These are phyloP conservation scores for Plasmodium inui DNA, from an alignment of 169 alveolate species.

Conservation along the genomic window DNA sequence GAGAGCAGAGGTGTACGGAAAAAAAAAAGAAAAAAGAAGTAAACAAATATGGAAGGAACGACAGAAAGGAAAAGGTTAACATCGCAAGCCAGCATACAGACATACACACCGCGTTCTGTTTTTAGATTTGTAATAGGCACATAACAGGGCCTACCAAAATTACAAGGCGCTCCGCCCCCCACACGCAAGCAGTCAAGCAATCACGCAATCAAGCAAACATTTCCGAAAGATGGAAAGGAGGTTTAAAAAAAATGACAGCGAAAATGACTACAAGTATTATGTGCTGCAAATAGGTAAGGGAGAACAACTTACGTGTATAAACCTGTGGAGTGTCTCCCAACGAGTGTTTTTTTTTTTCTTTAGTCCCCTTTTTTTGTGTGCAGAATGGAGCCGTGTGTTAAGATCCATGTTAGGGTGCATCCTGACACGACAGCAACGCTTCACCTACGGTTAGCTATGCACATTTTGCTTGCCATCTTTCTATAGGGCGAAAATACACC, in stretches of 20 bases:
- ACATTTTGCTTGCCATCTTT: not conserved
- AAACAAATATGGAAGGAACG: not conserved
- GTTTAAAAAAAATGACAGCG: conserved; percentile 38
- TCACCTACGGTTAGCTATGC: not conserved
- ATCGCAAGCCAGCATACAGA: not conserved
- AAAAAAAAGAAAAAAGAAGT: not conserved
- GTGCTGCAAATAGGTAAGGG: conserved; percentile 63
- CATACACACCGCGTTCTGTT: not conserved
- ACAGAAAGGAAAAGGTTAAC: not conserved
- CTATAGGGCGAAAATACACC: conserved; percentile 70
- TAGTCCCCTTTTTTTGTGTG: not conserved
- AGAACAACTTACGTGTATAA: not conserved
- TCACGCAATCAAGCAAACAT: not conserved
- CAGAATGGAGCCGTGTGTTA: not conserved
- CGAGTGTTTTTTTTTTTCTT: not conserved
- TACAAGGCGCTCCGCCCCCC: not conserved
- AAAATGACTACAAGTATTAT: conserved; percentile 57
- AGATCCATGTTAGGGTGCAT: not conserved
- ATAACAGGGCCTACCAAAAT: not conserved
- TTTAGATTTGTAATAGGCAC: not conserved
- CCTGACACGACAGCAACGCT: not conserved
- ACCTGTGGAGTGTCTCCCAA: not conserved
- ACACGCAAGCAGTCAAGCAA: too few species aligned
- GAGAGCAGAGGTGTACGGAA: not conserved
- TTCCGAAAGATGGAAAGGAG: conserved; percentile 32